Evolutionary conservation across 139 green algal genomes (phyloP), one percentile per base, ranked within the genome.

Genomic region (Chlorella vulgaris): DNA sequence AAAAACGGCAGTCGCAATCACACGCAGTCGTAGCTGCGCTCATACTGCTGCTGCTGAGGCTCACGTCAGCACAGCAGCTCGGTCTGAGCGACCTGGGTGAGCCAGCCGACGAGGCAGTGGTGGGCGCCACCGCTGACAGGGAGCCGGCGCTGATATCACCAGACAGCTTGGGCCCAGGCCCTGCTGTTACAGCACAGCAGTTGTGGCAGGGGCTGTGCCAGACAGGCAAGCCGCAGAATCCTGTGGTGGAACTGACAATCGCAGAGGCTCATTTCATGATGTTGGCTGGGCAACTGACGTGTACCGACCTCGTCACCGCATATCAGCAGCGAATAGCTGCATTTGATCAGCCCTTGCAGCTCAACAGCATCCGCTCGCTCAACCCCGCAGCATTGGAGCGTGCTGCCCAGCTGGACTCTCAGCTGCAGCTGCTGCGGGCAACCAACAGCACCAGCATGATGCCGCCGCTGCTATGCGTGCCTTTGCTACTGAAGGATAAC

Each of bases 401-500:
- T 6, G 69, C 69, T 6, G 39, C 19, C 1, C 8, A 47, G 36
- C 28, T 68, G 22, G 80, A 81, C 22, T 42, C 3, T 4, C 33
- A 69, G 73, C 51, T 77, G 65, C 33, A 29, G 28, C 62, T 13
- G 28, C 28, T 24, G 24, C 62, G 33, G 31, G 63, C 43, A n/a
- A n/a, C n/a, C 26, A 69, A 70, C n/a, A 66, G 24, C 33, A 69
- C 60, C 35, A 60, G 15, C 42, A 31, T 29, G 4, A 67, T 76
- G 53, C 68, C 74, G 1, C 42, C 74, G 1, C 66, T 86, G 2
- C 78, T 82, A 21, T 86, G 81, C 39, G 66, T 78, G 19, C 81
- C 81, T 3, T 6, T 82, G 36, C 50, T 82, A 28, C 28, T 86
- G 28, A 86, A 86, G 81, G 81, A 86, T 66, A 86, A 82, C 74